A percentile compares a stretch with the other conserved stretches of the same genome.
phyloP scores from a whole-genome alignment of 2,329 filamentous ascomycete genomes.

The Aspergillus luchuensis region DNA sequence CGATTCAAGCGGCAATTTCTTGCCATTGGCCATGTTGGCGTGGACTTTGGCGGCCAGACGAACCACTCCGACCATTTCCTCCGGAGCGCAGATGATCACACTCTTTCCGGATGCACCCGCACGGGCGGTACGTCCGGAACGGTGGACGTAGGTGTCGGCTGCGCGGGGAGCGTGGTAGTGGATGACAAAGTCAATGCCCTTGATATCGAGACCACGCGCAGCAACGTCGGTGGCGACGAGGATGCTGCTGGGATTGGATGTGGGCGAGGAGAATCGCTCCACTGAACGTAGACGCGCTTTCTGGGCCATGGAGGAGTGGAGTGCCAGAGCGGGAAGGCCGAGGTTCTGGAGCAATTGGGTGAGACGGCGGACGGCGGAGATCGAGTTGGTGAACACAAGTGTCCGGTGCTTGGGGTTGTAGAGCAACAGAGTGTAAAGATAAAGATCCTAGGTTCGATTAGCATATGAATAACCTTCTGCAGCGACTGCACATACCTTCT shows the following conservation, averaged over 20 bases:
- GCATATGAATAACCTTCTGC: not conserved
- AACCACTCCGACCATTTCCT: slow-evolving; percentile 83
- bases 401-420: slow-evolving; percentile 79
- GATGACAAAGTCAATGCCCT: slow-evolving; percentile 81
- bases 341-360: slow-evolving; percentile 82
- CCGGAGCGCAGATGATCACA: slow-evolving; percentile 84
- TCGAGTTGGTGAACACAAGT: slow-evolving; percentile 93
- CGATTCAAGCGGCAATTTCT: slow-evolving; percentile 68
- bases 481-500: slow-evolving; percentile 65
- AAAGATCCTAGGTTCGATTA: slow-evolving; percentile 67
- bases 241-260: slow-evolving; percentile 61
- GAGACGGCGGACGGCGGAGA: slow-evolving; percentile 84
- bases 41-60: slow-evolving; percentile 88
- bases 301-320: slow-evolving; percentile 95
- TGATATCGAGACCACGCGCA: slow-evolving; percentile 90
- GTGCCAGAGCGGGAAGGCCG: slow-evolving; percentile 70
- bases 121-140: slow-evolving; percentile 90
- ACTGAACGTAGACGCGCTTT: slow-evolving; percentile 92
- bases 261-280: slow-evolving; percentile 76
- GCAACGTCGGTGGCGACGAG: slow-evolving; percentile 93
- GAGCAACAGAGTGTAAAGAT: slow-evolving; percentile 83
- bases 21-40: slow-evolving; percentile 56
- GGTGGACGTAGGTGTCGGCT: slow-evolving; percentile 92
- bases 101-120: slow-evolving; percentile 76
- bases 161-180: slow-evolving; percentile 94